phyloP scores from a whole-genome alignment of 352 stramenopile genomes.

The Globisporangium orthogonon region DNA sequence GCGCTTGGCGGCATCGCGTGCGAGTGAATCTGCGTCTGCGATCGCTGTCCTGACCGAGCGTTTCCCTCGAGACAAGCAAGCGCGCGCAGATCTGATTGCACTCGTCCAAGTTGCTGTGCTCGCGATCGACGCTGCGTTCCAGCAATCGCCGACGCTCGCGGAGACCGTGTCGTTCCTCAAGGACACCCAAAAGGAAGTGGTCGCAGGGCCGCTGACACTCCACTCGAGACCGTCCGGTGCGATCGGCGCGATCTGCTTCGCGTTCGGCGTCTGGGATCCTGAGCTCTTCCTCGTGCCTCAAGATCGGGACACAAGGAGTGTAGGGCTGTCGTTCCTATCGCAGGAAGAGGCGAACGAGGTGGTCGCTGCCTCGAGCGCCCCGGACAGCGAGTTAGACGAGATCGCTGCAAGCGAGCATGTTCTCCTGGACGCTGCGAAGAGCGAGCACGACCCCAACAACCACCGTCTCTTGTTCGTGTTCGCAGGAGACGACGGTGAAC shows the following conservation, averaged over 20 bases:
- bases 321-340: slow-evolving; percentile 13
- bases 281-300: slow-evolving; percentile 19
- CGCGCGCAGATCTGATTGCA: slow-evolving; percentile 21
- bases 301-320: neutral
- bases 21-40: neutral
- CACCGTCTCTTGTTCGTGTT: neutral
- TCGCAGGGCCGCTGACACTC: slow-evolving; percentile 29
- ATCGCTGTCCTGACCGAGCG: slow-evolving; percentile 30
- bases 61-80: slow-evolving; percentile 26
- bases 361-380: slow-evolving; percentile 2
- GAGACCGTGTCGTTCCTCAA: slow-evolving; percentile 49
- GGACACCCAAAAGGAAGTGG: slow-evolving; percentile 28
- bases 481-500: neutral
- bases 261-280: slow-evolving; percentile 32
- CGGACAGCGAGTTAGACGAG: slow-evolving; percentile 7
- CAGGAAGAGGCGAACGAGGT: slow-evolving; percentile 3
- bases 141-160: slow-evolving; percentile 24
- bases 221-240: slow-evolving; percentile 36
- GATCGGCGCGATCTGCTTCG: slow-evolving; percentile 37
- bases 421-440: neutral
- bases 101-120: slow-evolving; percentile 27
- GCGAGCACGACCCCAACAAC: neutral
- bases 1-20: slow-evolving; percentile 4
- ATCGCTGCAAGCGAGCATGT: neutral
- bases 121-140: slow-evolving; percentile 29